A percentile compares a stretch with the other conserved stretches of the same genome.
These are phyloP conservation scores for Ogataea nitratoaversa DNA, from an alignment of 805 yeast genomes.

Conservation along the genomic window DNA sequence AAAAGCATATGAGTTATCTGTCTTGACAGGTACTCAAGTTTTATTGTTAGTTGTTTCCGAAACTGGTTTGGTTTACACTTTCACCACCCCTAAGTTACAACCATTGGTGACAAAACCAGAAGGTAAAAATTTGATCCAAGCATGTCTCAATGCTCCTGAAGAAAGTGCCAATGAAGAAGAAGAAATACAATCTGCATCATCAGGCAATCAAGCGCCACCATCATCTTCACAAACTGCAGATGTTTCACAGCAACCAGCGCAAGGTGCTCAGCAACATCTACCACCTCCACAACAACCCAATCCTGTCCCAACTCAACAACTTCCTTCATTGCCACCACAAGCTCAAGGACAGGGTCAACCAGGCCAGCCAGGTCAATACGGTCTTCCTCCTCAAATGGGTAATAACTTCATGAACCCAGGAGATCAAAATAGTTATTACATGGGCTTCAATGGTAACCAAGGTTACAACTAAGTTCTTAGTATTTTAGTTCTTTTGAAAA, in stretches of 20 bases:
- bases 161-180: conserved; percentile 33
- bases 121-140: conserved; percentile 94
- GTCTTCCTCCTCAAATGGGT: conserved; percentile 25
- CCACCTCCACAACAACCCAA: conserved; percentile 30
- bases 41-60: conserved; percentile 91
- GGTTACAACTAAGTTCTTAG: conserved; percentile 23
- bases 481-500: too few species aligned
- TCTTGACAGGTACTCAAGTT: conserved; percentile 96
- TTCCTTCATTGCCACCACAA: conserved; percentile 25
- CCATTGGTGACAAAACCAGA: conserved; percentile 96
- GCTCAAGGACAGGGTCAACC: conserved; percentile 19
- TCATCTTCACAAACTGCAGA: conserved; percentile 2
- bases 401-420: conserved; percentile 23
- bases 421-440: conserved; percentile 24
- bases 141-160: conserved; percentile 96
- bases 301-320: conserved; percentile 24
- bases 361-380: conserved; percentile 22
- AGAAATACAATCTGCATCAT: conserved; percentile 17
- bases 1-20: conserved; percentile 97
- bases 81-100: conserved; percentile 98
- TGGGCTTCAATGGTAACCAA: conserved; percentile 28
- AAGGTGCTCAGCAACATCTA: conserved; percentile 32
- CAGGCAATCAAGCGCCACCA: conserved; percentile 17
- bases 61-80: conserved; percentile 97
- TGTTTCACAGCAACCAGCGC: conserved; percentile 27